Percentiles rank a stretch among this genome's conserved stretches.
phyloP scores from a whole-genome alignment of 2,329 filamentous ascomycete genomes.

The Thielaviopsis populi region DNA sequence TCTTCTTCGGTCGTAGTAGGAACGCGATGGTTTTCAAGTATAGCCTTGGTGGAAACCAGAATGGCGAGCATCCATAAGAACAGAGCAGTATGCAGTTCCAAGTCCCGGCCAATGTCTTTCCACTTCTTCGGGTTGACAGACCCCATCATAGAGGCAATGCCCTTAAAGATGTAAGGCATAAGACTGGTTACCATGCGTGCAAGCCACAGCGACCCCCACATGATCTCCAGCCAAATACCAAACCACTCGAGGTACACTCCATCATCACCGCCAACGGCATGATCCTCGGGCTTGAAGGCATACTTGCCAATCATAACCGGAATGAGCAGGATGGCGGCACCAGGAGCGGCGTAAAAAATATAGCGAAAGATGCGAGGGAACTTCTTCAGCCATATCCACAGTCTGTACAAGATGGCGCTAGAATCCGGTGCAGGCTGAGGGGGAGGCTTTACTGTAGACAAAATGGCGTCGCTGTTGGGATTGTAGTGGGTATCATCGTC shows the following conservation, averaged over 20 bases:
- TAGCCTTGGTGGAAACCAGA: conserved; percentile 72
- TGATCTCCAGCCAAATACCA: conserved; percentile 82
- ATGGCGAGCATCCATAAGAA: conserved; percentile 89
- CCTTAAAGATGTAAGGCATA: conserved; percentile 33
- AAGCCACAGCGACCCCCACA: conserved; percentile 85
- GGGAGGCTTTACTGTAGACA: conserved; percentile 10
- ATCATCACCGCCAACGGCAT: conserved; percentile 47
- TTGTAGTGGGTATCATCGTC: conserved; percentile 22
- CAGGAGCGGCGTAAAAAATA: conserved; percentile 33
- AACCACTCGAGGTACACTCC: conserved; percentile 79
- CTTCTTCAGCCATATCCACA: conserved; percentile 33
- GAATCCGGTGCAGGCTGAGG: conserved; percentile 15
- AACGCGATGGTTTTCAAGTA: conserved; percentile 40
- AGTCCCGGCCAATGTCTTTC: conserved; percentile 70
- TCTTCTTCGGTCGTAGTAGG: conserved; percentile 26
- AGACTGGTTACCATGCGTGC: conserved; percentile 40
- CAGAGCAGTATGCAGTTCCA: conserved; percentile 71
- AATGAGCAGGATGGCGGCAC: conserved; percentile 31
- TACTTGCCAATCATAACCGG: conserved; percentile 32
- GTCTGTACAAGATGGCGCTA: conserved; percentile 26
- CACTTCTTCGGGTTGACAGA: conserved; percentile 88
- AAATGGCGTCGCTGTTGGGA: conserved; percentile 2
- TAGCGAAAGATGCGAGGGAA: conserved; percentile 37
- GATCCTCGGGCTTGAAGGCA: conserved; percentile 26
- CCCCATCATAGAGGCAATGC: conserved; percentile 52